Base-by-base conservation (phyloP, 768 basidiomycete species). In the Termitomyces sp. region DNA sequence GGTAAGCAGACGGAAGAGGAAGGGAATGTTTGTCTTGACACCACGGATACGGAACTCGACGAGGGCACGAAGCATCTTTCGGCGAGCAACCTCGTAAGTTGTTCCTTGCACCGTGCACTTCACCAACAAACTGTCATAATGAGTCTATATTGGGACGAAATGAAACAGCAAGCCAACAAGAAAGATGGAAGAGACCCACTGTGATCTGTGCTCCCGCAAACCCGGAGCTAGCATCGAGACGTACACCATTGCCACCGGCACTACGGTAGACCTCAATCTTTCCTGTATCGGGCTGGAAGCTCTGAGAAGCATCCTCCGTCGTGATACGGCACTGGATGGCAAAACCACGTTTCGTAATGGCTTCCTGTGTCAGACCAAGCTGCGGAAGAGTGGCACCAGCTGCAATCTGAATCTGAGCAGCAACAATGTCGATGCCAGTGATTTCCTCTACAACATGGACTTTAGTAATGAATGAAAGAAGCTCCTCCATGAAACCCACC, bases 41-140 rank as follows among this genome's bases (percentile, higher is more conserved):
- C 97, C 97, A 62, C 97, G 93, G 64, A 99, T 98, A 66, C 97
- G 91, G 87, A 98, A 99, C 70, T 99, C 97, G 46, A 99, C 94
- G n/a, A 99, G 83, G 34, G 97, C 96, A 64, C 97, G 91, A 54
- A 99, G 84, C 94, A 98, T 98, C 81, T 99, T 99, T 63, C 97
- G 83, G 58, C 97, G 88, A 37, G 97, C 97, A 51, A 99, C 95
- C 68, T 99, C 97, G 67, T 98, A 99, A 0, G 96, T 98, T 3
- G 97, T 95, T 49, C 97, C 97, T 59, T 88, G 93, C 55, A 96
- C 94, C 39, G 86, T 88, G 66, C 92, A 94, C 75, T 99, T 99
- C 65, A 99, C 97, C 48, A 99, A 80, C 72, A 98, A 79, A 65
- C 92, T 94, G 76, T 99, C 97, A 68, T 99, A 99, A 73, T 98